Evolutionary conservation across 2,329 filamentous ascomycete species (phyloP), one percentile per base, ranked within the genome.

Genomic region (Emergomyces orientalis): DNA sequence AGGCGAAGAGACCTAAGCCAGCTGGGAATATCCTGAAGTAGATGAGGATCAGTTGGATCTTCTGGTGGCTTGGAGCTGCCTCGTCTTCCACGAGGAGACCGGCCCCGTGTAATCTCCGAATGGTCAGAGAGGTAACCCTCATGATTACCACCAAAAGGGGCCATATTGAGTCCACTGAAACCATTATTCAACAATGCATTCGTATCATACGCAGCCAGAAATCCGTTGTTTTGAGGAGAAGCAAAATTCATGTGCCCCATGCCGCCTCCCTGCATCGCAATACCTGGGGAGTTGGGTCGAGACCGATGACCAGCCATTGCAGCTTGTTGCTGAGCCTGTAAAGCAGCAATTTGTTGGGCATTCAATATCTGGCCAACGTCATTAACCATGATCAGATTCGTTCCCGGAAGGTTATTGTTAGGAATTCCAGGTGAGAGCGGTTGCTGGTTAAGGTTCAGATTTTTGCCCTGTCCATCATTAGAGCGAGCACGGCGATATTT

Each of bases 21-120:
- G 75, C 87, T 89, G 62, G 94, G 93, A 69, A 99, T 97, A 72
- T 99, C 94, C 77, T 96, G 90, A 69, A 99, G 82, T 64, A 99
- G 84, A 51, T 83, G 86, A 19, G 89, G 88, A 75, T 99, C 94
- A 25, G 93, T 97, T 3, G 94, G 94, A 72, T 99, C 94, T 81
- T 99, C 94, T 56, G 94, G 94, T 37, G 94, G 94, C 83, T 97
- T 99, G 52, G 91, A 96, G 81, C 88, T 97, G 67, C 94, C 94
- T 69, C 94, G 85, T 66, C 94, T 87, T 70, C 94, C 94, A 69
- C 94, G 87, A 63, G 94, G 94, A 64, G 93, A 97, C 63, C 94
- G 87, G 59, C 94, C 94, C 66, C 94, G 89, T 63, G 86, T 84
- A 76, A 97, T 89, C 69, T 97, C 93, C 51, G 91, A 95, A 72